Base-by-base conservation (phyloP, 768 basidiomycete genomes). In the Cytidiella melzeri region DNA sequence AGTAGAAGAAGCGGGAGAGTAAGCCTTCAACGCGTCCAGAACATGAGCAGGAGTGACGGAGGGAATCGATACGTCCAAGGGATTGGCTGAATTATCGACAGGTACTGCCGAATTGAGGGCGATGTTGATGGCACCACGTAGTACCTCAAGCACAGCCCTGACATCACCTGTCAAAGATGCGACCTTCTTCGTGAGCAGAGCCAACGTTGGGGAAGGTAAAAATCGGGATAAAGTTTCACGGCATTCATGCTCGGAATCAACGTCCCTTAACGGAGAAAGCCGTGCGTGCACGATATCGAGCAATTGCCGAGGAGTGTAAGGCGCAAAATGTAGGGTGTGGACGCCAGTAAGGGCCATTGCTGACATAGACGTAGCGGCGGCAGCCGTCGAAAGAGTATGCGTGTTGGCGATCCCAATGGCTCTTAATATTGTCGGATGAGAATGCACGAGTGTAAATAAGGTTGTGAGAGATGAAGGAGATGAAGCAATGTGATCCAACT, bases 351-450 rank as follows among this genome's bases (percentile, higher is more conserved):
- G 38, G 9, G 66, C 57, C 10, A 59, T 53, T 9, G 66, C 57
- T 10, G 72, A 51, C 59, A 72, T 52, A 0, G 71, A 70, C 3
- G 67, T 69, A 7, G 67, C 60, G 12, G 58, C 57, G 2, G 38
- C 25, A 0, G 81, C 73, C 2, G 81, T 75, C 1, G 85, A 83
- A 21, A 94, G 78, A 4, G 89, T 91, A 58, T 92, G 91, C 2
- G 87, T 89, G 59, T 94, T 94, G 36, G 91, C 89, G 61, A 94
- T 92, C 30, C 86, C 89, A 57, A 93, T 82, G 36, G 92, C 57
- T 42, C 88, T 80, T 49, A 92, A 64, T 30, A 67, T 68, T 9
- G 75, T 64, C 1, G 76, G 62, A 44, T 79, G 68, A 3, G 73
- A 64, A 44, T 77, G 73, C 9, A 84, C 76, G n/a, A 92, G 71